phyloP scores from a whole-genome alignment of 805 yeast species.

The Wickerhamiella kazuoi region DNA sequence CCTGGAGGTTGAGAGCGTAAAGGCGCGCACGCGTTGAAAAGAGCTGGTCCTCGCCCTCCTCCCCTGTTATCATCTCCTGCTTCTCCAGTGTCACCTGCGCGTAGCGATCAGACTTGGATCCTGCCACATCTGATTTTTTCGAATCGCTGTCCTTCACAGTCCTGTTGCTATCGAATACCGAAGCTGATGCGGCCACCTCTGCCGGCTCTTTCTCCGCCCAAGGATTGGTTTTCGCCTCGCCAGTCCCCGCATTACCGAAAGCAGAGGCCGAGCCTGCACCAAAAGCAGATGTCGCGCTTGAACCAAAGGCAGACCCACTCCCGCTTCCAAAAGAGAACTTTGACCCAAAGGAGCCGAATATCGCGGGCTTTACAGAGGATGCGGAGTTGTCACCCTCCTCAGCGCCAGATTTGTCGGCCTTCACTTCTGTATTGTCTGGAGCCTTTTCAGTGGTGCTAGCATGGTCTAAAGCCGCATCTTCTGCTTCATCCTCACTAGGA shows the following conservation, averaged over 20 bases:
- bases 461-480: neutral
- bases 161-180: neutral
- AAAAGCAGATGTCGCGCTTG: neutral
- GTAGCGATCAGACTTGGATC: slow-evolving; percentile 18
- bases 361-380: neutral
- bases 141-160: slow-evolving; percentile 4
- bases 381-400: no score
- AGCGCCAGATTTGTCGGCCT: neutral
- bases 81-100: slow-evolving; percentile 21
- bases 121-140: slow-evolving; percentile 14
- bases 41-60: slow-evolving; percentile 60
- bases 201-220: slow-evolving; percentile 2
- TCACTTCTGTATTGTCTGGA: neutral
- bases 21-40: slow-evolving; percentile 61
- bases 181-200: neutral
- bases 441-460: neutral
- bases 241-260: neutral
- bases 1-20: slow-evolving; percentile 52
- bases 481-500: neutral
- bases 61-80: slow-evolving; percentile 56
- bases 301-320: neutral
- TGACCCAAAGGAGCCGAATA: slow-evolving; percentile 6
- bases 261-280: no score
- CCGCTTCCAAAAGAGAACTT: slow-evolving; percentile 5
- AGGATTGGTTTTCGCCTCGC: neutral